A percentile compares a stretch with the other conserved stretches of the same genome.
These are phyloP conservation scores for Sclerotinia trifoliorum DNA, from an alignment of 2,329 filamentous ascomycete genomes.

Conservation along the genomic window DNA sequence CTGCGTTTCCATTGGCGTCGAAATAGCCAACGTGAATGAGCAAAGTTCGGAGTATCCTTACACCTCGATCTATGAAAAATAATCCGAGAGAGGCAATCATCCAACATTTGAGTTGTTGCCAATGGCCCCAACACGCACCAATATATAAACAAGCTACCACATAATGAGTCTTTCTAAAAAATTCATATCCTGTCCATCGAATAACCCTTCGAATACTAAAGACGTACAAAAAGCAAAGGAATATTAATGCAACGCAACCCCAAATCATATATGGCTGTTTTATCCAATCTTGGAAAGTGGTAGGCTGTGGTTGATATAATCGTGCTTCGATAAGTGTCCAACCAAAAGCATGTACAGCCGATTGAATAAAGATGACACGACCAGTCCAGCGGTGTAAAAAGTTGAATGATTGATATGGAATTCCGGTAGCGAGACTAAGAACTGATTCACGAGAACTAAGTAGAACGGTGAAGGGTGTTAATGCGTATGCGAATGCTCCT, in stretches of 20 bases:
- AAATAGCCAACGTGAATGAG: constrained; percentile 58
- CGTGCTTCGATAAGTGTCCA: constrained; percentile 67
- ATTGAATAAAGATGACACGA: constrained; percentile 69
- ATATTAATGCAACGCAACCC: constrained; percentile 63
- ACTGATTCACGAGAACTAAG: constrained; percentile 69
- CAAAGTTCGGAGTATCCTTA: constrained; percentile 56
- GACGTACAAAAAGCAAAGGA: constrained; percentile 61
- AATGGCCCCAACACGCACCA: constrained; percentile 74
- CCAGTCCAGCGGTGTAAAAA: constrained; percentile 77
- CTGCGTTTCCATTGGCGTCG: constrained; percentile 42
- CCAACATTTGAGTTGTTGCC: constrained; percentile 66
- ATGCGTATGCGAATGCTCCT: constrained; percentile 69
- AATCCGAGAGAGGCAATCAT: constrained; percentile 50
- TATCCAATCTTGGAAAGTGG: constrained; percentile 56
- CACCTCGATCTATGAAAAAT: constrained; percentile 62
- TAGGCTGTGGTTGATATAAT: constrained; percentile 71
- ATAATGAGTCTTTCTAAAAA: constrained; percentile 68
- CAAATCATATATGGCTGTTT: constrained; percentile 68
- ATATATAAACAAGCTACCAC: constrained; percentile 72
- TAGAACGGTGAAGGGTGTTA: constrained; percentile 68
- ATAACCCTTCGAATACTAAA: constrained; percentile 60
- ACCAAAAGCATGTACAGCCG: constrained; percentile 65
- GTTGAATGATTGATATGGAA: constrained; percentile 75
- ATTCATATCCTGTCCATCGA: constrained; percentile 68
- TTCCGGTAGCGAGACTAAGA: constrained; percentile 66